Base-by-base conservation (phyloP, 1,284 basidiomycete genomes). In the Cutaneotrichosporon cutaneum region DNA sequence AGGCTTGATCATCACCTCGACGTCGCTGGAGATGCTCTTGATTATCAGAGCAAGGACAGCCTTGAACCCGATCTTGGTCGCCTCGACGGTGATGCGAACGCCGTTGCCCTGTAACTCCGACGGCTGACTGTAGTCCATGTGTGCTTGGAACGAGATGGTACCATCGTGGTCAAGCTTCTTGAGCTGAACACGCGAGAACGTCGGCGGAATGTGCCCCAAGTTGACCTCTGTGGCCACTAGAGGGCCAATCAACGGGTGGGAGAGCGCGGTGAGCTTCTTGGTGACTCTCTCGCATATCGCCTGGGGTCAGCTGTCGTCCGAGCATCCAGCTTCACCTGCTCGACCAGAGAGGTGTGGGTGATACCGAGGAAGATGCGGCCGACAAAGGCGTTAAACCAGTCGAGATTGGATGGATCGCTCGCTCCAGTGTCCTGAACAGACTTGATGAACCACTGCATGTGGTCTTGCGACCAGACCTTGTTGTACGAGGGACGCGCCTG, bases 361-460 rank as follows among this genome's bases (percentile, higher is more conserved):
- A 91, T 87, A 67, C 89, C 90, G 80, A 95, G 90, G 82, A 98
- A 97, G 47, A 97, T 77, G 22, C 95, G 88, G 2, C 94, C 95
- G 56, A 98, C 77, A 57, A 98, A 81, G 0, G 93, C 95, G 72
- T 99, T 99, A 57, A 97, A 83, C 95, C 96, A 99, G 18, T 94
- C 88, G 84, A 94, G 90, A 1, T 93, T 93, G 61, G 97, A 94
- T 54, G 94, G 90, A 75, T 98, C 95, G 3, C 94, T 90, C 71
- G 93, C 88, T 66, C 35, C 26, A 11, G 18, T 45, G 13, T 47
- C n/a, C 88, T 88, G 81, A 63, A 99, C 84, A 2, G 88, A 90
- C 14, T 87, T 81, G 55, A 97, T 88, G 36, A 99, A 84, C 66
- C 85, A 82, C 53, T 86, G 83, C 92, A 98, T 96, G 77, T 96